These are phyloP conservation scores for Nectriaceae sp. DNA, from an alignment of 2,329 filamentous ascomycete genomes.

Conservation along the genomic window DNA sequence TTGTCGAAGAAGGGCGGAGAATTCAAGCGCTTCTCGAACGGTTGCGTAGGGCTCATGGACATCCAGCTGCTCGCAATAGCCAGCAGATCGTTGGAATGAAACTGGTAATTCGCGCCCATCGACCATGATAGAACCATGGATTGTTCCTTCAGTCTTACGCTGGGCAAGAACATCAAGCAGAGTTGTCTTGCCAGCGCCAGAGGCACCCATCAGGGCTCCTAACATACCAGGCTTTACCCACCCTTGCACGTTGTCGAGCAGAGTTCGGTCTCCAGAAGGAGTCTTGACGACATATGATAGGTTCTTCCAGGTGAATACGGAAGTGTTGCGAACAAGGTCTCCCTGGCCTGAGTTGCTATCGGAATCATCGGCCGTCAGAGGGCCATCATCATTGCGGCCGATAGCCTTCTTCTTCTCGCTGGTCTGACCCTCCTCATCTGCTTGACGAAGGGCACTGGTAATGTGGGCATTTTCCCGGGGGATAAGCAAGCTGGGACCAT, in stretches of 20 bases:
- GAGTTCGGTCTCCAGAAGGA: conserved; percentile 60
- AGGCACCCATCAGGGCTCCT: conserved; percentile 79
- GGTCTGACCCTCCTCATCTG: conserved; percentile 52
- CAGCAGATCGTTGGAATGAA: conserved; percentile 77
- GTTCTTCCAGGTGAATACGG: conserved; percentile 74
- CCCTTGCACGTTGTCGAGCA: conserved; percentile 79
- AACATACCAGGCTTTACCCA: conserved; percentile 82
- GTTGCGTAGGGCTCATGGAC: conserved; percentile 73
- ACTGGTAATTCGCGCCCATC: conserved; percentile 71
- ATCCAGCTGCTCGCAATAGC: conserved; percentile 82
- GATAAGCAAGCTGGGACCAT: conserved; percentile 58
- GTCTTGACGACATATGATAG: conserved; percentile 70
- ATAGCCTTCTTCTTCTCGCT: conserved; percentile 21
- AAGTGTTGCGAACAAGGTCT: conserved; percentile 61
- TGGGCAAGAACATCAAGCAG: conserved; percentile 81
- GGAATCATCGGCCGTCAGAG: conserved; percentile 12
- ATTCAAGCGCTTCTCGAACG: conserved; percentile 74
- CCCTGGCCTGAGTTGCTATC: conserved; percentile 24
- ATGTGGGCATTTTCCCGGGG: conserved; percentile 59
- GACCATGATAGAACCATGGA: conserved; percentile 73
- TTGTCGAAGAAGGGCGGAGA: conserved; percentile 74
- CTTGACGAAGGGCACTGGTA: conserved; percentile 26
- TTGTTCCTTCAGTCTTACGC: conserved; percentile 76
- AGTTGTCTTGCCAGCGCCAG: conserved; percentile 84
- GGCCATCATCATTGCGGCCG: conserved; percentile 10